Base-by-base conservation (phyloP, 306 rosid species). In the Lagenaria siceraria region DNA sequence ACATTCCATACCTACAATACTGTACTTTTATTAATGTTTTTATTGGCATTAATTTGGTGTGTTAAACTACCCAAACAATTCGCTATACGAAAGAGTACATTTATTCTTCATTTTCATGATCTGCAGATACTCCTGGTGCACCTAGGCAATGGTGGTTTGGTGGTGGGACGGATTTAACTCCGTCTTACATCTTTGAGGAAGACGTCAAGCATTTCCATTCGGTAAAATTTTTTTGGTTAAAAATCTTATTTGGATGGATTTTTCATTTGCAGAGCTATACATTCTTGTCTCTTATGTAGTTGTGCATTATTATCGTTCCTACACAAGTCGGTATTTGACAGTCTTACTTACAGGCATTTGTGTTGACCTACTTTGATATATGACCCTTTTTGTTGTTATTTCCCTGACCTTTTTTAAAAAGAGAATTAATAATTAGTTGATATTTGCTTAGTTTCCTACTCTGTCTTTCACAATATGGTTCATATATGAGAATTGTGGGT, bases 81-180 rank as follows among this genome's bases (percentile, higher is more conserved):
- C 38, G 38, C 31, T 63, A 42, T 9, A 7, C 33, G 27, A 33
- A 63, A 6, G 12, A 8, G 48, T 59, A 78, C 80, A 68, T 69
- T 40, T 24, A 70, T 70, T 70, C 36, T 70, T 46, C 38, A 55
- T 29, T 78, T 52, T 79, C 77, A 54, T 59, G 59, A 85, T 82
- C 35, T 78, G 81, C 89, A 95, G 99, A 95, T 83, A 81, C 79
- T 77, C 93, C 97, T 42, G 97, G 98, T 81, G 97, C 99, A 53
- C 99, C 99, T 12, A 89, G 91, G 84, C 97, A 90, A 62, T 95
- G 99, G 99, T 95, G 97, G 99, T 95, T 95, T 64, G 99, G 99
- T 27, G 99, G 99, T 43, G 99, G 99, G 77, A 95, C 99, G 12
- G 99, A 95, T 85, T 87, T 95, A 80, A 95, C 97, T 24, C 99